Conservation (phyloP, 2,329 filamentous ascomycete genomes). For the Colletotrichum eleusines region DNA sequence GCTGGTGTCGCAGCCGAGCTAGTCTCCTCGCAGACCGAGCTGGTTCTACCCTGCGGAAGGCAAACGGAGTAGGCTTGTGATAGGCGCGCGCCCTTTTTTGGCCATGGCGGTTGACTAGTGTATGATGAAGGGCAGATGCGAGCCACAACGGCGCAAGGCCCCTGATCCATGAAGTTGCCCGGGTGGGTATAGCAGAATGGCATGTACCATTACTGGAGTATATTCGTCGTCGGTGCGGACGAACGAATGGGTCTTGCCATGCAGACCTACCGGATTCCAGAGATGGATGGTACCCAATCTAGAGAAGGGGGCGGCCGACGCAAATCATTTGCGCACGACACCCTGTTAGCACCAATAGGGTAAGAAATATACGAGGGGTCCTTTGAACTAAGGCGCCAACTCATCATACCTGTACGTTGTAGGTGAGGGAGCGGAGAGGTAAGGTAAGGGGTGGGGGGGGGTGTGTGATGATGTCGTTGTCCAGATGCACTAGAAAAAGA, state of each 20-base stretch:
- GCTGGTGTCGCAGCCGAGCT: slow-evolving; percentile 34
- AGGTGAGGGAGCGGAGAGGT: slow-evolving; percentile 2
- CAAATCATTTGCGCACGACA: slow-evolving; percentile 28
- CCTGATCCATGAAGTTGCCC: slow-evolving; percentile 38
- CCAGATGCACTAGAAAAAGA: slow-evolving; percentile 11
- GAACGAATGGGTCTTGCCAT: slow-evolving; percentile 23
- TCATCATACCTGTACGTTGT: slow-evolving; percentile 37
- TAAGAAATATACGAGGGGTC: slow-evolving; percentile 32
- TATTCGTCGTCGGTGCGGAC: slow-evolving; percentile 12
- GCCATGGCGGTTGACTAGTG: slow-evolving; percentile 11
- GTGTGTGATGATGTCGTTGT: slow-evolving; percentile 32
- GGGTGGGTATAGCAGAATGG: slow-evolving; percentile 29
- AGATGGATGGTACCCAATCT: slow-evolving; percentile 1
- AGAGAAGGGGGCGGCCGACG: slow-evolving; percentile 26
- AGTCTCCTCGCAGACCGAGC: slow-evolving; percentile 37
- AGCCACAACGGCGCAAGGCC: slow-evolving; percentile 38
- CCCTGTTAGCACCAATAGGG: slow-evolving; percentile 35
- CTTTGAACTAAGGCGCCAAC: slow-evolving; percentile 34
- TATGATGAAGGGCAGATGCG: slow-evolving; percentile 32
- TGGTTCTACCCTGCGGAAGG: slow-evolving; percentile 23
- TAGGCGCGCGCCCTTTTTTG: slow-evolving; percentile 15
- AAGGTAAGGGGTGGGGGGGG: slow-evolving; percentile 2
- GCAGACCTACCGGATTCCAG: slow-evolving; percentile 5
- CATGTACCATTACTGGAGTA: neutral
- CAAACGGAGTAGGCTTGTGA: slow-evolving; percentile 22